These are phyloP conservation scores for Nowakowskiella sp. DNA, from an alignment of 192 early-diverging fungal genomes.

Conservation along the genomic window DNA sequence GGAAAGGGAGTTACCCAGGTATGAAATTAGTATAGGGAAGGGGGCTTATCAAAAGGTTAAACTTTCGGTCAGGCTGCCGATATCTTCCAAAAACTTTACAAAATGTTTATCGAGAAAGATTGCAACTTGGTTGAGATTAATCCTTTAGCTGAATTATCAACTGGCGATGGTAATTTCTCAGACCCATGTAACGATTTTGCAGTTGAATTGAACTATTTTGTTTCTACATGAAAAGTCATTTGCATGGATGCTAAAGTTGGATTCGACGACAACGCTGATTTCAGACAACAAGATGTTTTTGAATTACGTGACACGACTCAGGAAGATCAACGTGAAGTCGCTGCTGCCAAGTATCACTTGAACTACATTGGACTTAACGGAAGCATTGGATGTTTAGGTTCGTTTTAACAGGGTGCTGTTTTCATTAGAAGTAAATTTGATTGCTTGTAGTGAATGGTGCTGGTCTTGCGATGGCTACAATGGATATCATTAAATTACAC, in stretches of 20 bases:
- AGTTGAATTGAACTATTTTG: background rate
- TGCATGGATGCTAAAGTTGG: constrained; percentile 99
- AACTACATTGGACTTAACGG: constrained; percentile 99
- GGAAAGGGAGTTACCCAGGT: constrained; percentile 63
- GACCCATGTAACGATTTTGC: background rate
- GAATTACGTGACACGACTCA: constrained; percentile 83
- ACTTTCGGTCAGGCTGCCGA: constrained; percentile 64
- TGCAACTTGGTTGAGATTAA: constrained; percentile 99
- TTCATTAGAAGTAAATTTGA: background rate
- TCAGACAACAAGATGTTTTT: constrained; percentile 89
- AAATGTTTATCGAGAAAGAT: constrained; percentile 94
- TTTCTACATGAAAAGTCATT: constrained; percentile 43
- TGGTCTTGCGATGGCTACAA: constrained; percentile 98
- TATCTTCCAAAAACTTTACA: constrained; percentile 87
- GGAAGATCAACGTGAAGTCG: constrained; percentile 96
- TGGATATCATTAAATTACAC: constrained; percentile 99
- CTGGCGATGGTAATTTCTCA: constrained; percentile 59
- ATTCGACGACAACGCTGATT: constrained; percentile 98
- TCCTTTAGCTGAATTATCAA: constrained; percentile 86
- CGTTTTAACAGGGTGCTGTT: constrained; percentile 2
- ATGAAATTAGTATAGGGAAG: constrained; percentile 4
- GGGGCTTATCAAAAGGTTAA: background rate
- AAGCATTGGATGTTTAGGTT: constrained; percentile 90
- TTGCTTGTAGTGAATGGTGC: constrained; percentile 76
- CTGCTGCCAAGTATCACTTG: constrained; percentile 92